Conservation (phyloP, 2,329 filamentous ascomycete genomes). For the Pseudopithomyces chartarum region DNA sequence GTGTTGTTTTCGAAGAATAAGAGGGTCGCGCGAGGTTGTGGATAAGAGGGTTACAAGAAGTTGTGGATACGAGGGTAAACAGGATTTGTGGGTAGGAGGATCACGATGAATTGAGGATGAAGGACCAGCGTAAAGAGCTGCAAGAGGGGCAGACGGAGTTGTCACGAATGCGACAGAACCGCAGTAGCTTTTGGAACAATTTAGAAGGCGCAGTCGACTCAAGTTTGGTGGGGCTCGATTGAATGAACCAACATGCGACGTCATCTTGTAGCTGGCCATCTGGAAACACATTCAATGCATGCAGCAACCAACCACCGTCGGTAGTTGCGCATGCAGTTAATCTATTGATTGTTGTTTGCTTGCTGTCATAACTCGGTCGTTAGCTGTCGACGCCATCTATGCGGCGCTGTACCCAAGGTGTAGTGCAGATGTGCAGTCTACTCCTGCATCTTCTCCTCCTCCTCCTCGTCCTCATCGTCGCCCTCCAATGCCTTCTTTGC, state of each 20-base stretch:
- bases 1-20: not conserved
- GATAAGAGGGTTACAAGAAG: too few species aligned
- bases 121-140: too few species aligned
- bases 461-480: constrained; percentile 82
- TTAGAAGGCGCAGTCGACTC: not conserved
- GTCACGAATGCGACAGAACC: not conserved
- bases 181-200: not conserved
- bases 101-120: too few species aligned
- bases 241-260: not conserved
- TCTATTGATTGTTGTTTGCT: not conserved
- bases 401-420: constrained; percentile 22
- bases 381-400: constrained; percentile 36
- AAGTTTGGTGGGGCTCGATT: not conserved
- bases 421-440: constrained; percentile 50
- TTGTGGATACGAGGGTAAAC: too few species aligned
- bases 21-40: too few species aligned
- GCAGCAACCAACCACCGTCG: not conserved
- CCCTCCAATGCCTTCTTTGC: constrained; percentile 89
- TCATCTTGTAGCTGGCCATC: not conserved
- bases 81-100: not conserved
- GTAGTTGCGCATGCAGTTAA: not conserved
- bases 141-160: too few species aligned
- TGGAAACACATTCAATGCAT: not conserved
- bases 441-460: constrained; percentile 91
- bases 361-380: constrained; percentile 23